Evolutionary conservation across 257 asterid genomes (phyloP).

Genomic region (Prunella vulgaris): DNA sequence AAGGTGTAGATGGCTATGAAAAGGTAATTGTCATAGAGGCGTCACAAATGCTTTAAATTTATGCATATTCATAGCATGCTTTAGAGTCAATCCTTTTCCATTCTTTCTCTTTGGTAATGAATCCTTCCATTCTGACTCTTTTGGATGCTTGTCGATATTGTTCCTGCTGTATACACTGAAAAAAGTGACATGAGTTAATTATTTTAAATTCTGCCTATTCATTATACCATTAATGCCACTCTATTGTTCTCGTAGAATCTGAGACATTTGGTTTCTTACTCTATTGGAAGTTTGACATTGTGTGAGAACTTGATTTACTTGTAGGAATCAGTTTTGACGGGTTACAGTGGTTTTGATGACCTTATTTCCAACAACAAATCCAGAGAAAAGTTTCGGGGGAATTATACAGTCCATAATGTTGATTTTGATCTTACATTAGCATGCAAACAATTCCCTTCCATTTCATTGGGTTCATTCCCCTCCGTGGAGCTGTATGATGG

Average conservation of each 20-base stretch:
- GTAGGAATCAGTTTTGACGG: constrained; percentile 66
- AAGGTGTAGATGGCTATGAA: constrained; percentile 49
- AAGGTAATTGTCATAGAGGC: constrained; percentile 28
- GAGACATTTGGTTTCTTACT: constrained; percentile 1
- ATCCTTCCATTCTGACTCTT: constrained; percentile 5
- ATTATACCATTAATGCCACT: not conserved
- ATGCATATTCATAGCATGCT: constrained; percentile 6
- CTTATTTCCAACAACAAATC: constrained; percentile 40
- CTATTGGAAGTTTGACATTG: constrained; percentile 8
- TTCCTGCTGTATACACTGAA: constrained; percentile 1
- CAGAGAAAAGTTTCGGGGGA: constrained; percentile 33
- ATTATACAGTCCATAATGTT: constrained; percentile 28
- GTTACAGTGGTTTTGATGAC: constrained; percentile 60
- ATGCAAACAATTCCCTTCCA: constrained; percentile 67
- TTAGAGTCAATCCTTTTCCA: not conserved
- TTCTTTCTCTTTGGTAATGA: not conserved
- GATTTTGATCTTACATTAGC: constrained; percentile 59
- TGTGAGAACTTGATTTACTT: constrained; percentile 27
- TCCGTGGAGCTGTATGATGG: constrained; percentile 72
- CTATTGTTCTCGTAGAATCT: not conserved
- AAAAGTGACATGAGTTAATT: not conserved
- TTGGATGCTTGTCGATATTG: not conserved
- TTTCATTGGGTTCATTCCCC: constrained; percentile 62
- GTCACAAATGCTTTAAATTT: constrained; percentile 31
- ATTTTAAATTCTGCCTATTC: not conserved